Base-by-base conservation (phyloP, 495 filamentous ascomycete genomes). In the Aspergillus baeticus region DNA sequence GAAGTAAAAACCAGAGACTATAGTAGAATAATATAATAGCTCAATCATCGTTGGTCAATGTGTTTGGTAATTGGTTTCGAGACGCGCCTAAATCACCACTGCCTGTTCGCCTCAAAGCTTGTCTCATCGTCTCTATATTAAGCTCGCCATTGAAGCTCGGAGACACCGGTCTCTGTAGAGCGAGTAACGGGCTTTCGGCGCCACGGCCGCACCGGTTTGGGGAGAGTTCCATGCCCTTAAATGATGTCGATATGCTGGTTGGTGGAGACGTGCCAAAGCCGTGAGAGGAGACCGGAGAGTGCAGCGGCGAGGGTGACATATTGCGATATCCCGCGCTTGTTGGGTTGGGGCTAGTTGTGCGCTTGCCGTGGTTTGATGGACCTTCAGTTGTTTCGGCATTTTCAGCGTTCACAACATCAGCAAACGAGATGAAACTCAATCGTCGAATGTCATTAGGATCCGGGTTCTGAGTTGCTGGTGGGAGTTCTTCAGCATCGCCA, bases 371-470 rank as follows among this genome's bases (percentile, higher is more conserved):
- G 18, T 29, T 44, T 2, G 26, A 23, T 14, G 36, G 29, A 23
- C 34, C 17, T 13, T 57, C 54, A 3, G 26, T 41, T 34, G 54
- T 50, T 35, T 57, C 54, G 35, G 45, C 54, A 50, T 57, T 47
- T 36, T 57, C 54, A 50, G 37, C 45, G 44, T 57, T 57, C 21
- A 57, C 45, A 8, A 57, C 45, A 50, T 57, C 54, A 21, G 54
- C 54, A 43, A 57, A 57, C 15, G 54, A 57, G 34, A 57, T 50
- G 20, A 57, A 57, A 37, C 54, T 57, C 17, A 57, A 36, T 6
- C 54, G 54, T 8, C 54, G 35, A 15, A 50, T 44, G 43, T 50
- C 54, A 41, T 15, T 23, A 26, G 37, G 26, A 20, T 50, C 54
- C 26, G 29, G 22, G 10, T 15, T 13, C 20, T 39, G 35, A 14